Percentiles rank a stretch among this genome's conserved stretches.
phyloP scores from a whole-genome alignment of 306 rosid genomes.

The Trifolium fragiferum region DNA sequence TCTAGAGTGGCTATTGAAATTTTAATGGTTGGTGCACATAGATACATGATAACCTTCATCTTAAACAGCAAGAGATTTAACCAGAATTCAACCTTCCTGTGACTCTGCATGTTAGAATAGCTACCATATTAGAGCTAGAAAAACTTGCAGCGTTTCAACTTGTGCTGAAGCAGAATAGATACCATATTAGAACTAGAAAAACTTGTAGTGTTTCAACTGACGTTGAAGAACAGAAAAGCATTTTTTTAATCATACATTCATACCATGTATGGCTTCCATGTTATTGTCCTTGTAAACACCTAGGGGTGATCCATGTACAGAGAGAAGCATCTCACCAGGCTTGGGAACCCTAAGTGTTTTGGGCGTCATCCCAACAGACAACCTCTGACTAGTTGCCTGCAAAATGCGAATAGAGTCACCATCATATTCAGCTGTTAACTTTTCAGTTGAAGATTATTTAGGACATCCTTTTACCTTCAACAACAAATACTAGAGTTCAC shows the following conservation, averaged over 20 bases:
- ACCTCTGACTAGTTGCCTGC: constrained; percentile 76
- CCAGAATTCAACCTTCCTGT: constrained; percentile 57
- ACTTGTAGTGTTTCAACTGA: not conserved
- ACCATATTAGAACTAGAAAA: constrained; percentile 39
- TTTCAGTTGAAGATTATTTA: not conserved
- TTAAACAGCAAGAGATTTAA: not conserved
- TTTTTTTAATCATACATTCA: not conserved
- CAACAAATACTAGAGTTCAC: constrained; percentile 3
- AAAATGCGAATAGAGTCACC: constrained; percentile 24
- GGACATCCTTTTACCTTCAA: constrained; percentile 1
- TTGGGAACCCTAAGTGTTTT: constrained; percentile 78
- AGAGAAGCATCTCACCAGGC: constrained; percentile 89
- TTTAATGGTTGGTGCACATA: no score
- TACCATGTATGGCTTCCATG: constrained; percentile 94
- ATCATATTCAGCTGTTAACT: constrained; percentile 18
- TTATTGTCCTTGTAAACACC: constrained; percentile 85
- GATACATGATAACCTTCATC: no score
- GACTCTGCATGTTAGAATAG: constrained; percentile 60
- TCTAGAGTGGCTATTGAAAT: no score
- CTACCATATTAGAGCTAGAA: constrained; percentile 37
- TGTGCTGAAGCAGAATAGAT: not conserved
- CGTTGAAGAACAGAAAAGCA: not conserved
- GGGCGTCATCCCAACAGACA: constrained; percentile 89
- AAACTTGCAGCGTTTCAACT: not conserved
- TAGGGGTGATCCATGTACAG: constrained; percentile 90